phyloP scores from a whole-genome alignment of 768 basidiomycete species.

The Boletus bicolor region DNA sequence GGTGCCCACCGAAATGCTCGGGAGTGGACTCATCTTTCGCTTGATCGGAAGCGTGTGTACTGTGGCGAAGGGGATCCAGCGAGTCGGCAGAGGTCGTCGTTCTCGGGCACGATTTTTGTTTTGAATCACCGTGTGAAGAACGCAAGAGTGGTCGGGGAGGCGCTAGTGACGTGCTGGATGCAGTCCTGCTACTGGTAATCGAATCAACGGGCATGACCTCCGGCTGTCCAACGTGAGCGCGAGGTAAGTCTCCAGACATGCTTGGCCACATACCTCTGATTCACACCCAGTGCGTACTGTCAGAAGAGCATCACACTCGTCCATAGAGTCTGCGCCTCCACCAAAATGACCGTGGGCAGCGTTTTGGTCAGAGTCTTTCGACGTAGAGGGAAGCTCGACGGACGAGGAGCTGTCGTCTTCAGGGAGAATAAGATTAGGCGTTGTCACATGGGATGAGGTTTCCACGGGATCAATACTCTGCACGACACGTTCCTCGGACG shows the following conservation, averaged over 20 bases:
- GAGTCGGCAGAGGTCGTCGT: background rate
- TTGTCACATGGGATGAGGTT: background rate
- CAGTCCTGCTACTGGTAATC: constrained; percentile 12
- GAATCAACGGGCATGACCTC: background rate
- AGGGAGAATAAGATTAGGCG: constrained; percentile 19
- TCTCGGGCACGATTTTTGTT: background rate
- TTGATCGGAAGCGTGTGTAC: background rate
- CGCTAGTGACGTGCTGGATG: constrained; percentile 14
- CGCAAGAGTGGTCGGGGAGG: background rate
- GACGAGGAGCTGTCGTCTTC: background rate
- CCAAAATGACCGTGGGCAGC: background rate
- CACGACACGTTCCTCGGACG: background rate
- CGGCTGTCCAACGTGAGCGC: constrained; percentile 10
- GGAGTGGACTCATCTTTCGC: background rate
- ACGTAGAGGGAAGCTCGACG: background rate
- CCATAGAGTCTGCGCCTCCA: constrained; percentile 11
- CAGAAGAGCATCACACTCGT: constrained; percentile 18
- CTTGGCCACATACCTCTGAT: constrained; percentile 7
- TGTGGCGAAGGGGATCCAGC: background rate
- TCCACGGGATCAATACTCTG: background rate
- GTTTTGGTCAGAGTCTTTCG: background rate
- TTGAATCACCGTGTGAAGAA: background rate
- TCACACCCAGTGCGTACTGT: background rate
- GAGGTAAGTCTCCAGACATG: too few relatives aligned
- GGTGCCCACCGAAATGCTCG: constrained; percentile 3